Conservation (phyloP, 1,284 basidiomycete species). For the Sporisorium scitamineum region DNA sequence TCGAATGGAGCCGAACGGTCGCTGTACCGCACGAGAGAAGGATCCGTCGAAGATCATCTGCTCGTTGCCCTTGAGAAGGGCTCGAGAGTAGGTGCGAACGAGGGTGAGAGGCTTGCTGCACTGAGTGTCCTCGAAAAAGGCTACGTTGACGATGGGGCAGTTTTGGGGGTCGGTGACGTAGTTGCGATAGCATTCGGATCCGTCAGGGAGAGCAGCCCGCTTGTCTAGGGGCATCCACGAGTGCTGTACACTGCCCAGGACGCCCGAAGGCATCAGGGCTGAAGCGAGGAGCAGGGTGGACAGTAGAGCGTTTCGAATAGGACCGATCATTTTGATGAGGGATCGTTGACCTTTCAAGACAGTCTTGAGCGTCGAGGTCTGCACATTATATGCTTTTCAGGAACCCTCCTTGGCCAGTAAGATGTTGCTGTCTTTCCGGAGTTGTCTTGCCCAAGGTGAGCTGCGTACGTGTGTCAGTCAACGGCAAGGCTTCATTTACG, state of each 20-base stretch:
- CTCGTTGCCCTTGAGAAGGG: conserved; percentile 24
- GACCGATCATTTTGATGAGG: conserved; percentile 10
- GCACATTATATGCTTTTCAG: background rate
- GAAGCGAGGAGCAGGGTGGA: conserved; percentile 13
- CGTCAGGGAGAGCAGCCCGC: conserved; percentile 7
- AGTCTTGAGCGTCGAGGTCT: background rate
- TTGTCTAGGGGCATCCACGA: conserved; percentile 18
- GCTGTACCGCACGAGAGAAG: conserved; percentile 15
- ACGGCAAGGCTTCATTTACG: background rate
- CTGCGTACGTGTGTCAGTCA: background rate
- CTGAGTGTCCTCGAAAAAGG: conserved; percentile 26
- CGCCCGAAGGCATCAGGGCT: conserved; percentile 6
- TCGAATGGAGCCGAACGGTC: conserved; percentile 26
- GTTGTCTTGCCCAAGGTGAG: background rate
- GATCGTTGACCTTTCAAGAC: background rate
- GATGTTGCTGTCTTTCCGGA: background rate
- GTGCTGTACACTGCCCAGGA: conserved; percentile 14
- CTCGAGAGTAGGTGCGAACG: background rate
- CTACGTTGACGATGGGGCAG: conserved; percentile 31
- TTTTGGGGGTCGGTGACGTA: conserved; percentile 18
- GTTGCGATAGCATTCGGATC: conserved; percentile 22
- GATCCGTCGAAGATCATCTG: conserved; percentile 36
- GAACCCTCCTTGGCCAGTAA: background rate
- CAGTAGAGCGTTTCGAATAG: conserved; percentile 8
- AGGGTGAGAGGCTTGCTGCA: conserved; percentile 26